Evolutionary conservation across 2,329 filamentous ascomycete species (phyloP).

Genomic region (Fusarium keratoplasticum): DNA sequence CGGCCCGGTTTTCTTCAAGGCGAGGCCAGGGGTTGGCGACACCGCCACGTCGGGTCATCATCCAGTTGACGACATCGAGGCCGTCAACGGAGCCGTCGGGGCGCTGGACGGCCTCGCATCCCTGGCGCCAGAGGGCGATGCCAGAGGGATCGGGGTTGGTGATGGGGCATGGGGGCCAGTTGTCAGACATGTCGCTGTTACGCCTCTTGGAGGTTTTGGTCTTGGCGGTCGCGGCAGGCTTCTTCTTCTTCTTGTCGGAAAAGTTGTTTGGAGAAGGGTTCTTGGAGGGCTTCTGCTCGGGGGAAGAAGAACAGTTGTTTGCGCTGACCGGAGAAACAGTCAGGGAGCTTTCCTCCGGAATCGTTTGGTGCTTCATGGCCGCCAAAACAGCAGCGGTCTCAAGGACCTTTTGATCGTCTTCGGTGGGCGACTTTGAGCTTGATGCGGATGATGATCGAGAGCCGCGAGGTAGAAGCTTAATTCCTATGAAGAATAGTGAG

Average conservation of each 20-base stretch:
- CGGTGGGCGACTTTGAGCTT: not conserved
- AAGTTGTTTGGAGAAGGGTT: slow-evolving; percentile 6
- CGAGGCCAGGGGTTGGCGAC: slow-evolving; percentile 25
- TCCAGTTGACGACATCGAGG: slow-evolving; percentile 34
- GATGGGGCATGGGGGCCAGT: slow-evolving; percentile 30
- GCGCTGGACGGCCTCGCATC: slow-evolving; percentile 23
- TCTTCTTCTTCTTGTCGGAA: not conserved
- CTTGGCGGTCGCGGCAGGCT: not conserved
- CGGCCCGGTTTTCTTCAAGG: slow-evolving; percentile 30
- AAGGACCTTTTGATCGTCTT: not conserved
- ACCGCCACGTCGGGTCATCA: slow-evolving; percentile 39
- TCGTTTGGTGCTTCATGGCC: not conserved
- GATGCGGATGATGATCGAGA: not conserved
- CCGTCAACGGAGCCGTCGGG: slow-evolving; percentile 27
- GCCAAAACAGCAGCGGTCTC: not conserved
- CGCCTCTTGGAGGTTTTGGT: not conserved
- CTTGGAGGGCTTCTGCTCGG: not conserved
- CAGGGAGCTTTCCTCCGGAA: not conserved
- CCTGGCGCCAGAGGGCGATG: slow-evolving; percentile 34
- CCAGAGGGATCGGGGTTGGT: slow-evolving; percentile 4
- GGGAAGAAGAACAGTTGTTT: not conserved
- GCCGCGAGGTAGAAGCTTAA: not conserved
- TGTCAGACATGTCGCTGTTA: slow-evolving; percentile 14
- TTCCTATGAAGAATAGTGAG: not conserved
- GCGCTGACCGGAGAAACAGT: not conserved